These are phyloP conservation scores for Saccharomyces kudriavzevii DNA, from an alignment of 805 yeast genomes.

Conservation along the genomic window DNA sequence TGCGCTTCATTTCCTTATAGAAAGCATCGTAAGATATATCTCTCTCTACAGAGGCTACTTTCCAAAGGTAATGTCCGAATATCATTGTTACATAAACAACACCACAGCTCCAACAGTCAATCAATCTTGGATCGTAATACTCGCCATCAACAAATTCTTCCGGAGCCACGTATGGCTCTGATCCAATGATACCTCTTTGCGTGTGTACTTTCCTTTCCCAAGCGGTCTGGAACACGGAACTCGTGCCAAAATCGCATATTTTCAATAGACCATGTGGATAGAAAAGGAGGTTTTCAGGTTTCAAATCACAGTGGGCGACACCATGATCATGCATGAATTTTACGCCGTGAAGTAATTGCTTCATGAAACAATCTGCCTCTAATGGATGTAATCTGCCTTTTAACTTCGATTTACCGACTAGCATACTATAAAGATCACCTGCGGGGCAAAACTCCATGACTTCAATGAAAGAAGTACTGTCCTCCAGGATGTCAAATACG, in stretches of 20 bases:
- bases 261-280: conserved; percentile 59
- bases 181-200: conserved; percentile 72
- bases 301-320: conserved; percentile 87
- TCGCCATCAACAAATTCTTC: conserved; percentile 58
- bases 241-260: conserved; percentile 83
- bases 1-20: conserved; percentile 36
- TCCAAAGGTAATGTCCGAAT: conserved; percentile 87
- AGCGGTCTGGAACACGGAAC: conserved; percentile 82
- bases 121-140: conserved; percentile 65
- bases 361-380: conserved; percentile 85
- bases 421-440: conserved; percentile 57
- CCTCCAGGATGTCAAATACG: conserved; percentile 70
- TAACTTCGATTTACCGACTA: conserved; percentile 45
- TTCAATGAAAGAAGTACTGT: conserved; percentile 60
- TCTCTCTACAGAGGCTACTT: conserved; percentile 54
- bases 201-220: conserved; percentile 74
- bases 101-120: conserved; percentile 88
- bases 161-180: conserved; percentile 88
- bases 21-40: conserved; percentile 40
- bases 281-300: conserved; percentile 77
- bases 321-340: conserved; percentile 85
- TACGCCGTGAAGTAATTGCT: conserved; percentile 76
- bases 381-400: conserved; percentile 42
- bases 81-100: conserved; percentile 70
- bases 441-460: conserved; percentile 93